Base-by-base conservation (phyloP, 495 filamentous ascomycete genomes). In the Penicillium paxilli region DNA sequence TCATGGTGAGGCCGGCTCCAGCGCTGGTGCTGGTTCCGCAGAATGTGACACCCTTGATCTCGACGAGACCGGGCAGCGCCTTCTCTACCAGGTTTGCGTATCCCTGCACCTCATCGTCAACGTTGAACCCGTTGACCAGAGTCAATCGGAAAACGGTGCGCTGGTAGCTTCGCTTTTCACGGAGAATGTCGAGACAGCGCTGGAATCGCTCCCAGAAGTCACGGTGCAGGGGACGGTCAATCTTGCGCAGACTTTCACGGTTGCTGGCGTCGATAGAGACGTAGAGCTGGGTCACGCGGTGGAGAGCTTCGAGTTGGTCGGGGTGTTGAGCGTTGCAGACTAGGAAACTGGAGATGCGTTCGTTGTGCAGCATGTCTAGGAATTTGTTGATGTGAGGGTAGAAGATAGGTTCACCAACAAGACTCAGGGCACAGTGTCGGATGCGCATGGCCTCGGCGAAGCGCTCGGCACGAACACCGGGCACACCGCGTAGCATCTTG, bases 291-390 rank as follows among this genome's bases (percentile, higher is more conserved):
- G 93, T 98, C 26, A 96, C 92, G 30, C 84, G 88, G 49, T 86
- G 72, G 21, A 98, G 76, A 0, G 86, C 80, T 10, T 87, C 89
- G 21, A 98, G 83, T 63, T 97, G 89, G 30, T 92, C 91, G 10
- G 93, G 92, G 68, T 98, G 93, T 64, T 98, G 93, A n/a, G 93
- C 93, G 68, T 98, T 98, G 76, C 93, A 98, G 45, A 98, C 93
- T 0, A 98, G 79, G 77, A 98, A 98, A 41, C 87, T 93, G 14
- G 90, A 95, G 60, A 98, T 96, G 65, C 83, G 88, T 65, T 94
- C 89, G 17, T 62, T 72, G 71, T 98, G 93, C 52, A 98, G 76
- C 73, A 96, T 75, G 35, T 77, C 80, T 1, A 93, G 68, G 64
- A 98, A 92, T 56, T 87, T 87, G 70, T 98, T 97, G 75, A 98